Base-by-base conservation (phyloP, 352 stramenopile species). In the Thraustochytrium striatum region DNA sequence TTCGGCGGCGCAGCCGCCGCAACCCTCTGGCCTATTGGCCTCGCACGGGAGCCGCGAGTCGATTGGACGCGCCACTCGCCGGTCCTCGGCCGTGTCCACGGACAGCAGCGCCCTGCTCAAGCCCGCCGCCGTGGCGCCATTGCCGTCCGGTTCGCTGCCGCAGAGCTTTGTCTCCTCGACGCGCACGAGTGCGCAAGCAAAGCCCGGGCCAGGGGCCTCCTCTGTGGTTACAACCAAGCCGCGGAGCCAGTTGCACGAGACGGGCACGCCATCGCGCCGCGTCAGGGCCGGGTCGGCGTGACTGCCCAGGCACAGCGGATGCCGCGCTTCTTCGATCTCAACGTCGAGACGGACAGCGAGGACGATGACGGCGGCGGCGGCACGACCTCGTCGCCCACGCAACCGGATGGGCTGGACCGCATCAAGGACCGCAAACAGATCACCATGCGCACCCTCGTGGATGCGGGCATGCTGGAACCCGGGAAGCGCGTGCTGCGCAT, bases 261-360 rank as follows among this genome's bases (percentile, higher is more conserved):
- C 36, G 13, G 7, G 3, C 21, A 38, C 59, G 41, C 36, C 35
- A n/a, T n/a, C n/a, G 16, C 59, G 59, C 25, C 35, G 30, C 41
- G 59, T 5, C 59, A 38, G 59, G 7, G 35, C 35, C 50, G 36
- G 41, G 5, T 58, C 44, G 25, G 52, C 65, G 8, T 38, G 65
- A 3, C 44, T 47, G 35, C 47, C 47, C 44, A 61, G 41, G 65
- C 65, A 25, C 43, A 30, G 43, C 65, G 65, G 16, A 39, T 33
- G 11, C 52, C 43, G 36, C 41, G 65, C 2, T 75, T 75, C 52
- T 75, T 75, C 25, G 65, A 61, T 19, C 65, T 75, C n/a, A 39
- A 75, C 11, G 52, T 75, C 32, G 65, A 75, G 35, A 75, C 41
- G 13, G 52, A 58, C 21, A 75, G 65, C 65, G 65, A 75, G 25